Percentiles rank a stretch among this genome's conserved stretches.
phyloP scores from a whole-genome alignment of 257 asterid species.

The Ehretia macrophylla region DNA sequence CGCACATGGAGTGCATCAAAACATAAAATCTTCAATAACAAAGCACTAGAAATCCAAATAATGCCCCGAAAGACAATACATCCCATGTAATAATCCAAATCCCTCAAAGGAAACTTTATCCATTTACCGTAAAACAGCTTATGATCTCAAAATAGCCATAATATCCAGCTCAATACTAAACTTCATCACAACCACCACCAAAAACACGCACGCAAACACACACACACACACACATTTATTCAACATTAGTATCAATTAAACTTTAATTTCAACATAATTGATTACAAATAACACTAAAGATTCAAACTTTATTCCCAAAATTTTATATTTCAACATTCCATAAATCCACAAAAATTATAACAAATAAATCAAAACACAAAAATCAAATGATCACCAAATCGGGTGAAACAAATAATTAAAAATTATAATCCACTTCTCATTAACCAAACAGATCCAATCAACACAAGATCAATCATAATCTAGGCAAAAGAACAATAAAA shows the following conservation, averaged over 20 bases:
- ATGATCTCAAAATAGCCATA: not conserved
- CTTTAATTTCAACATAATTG: too few relatives aligned
- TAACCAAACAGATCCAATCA: not conserved
- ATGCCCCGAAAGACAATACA: too few relatives aligned
- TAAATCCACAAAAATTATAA: too few relatives aligned
- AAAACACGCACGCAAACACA: too few relatives aligned
- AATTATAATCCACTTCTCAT: not conserved
- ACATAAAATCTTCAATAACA: not conserved
- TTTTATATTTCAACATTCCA: not conserved
- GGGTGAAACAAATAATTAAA: too few relatives aligned
- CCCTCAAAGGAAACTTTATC: not conserved
- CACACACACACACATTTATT: not conserved
- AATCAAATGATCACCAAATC: not conserved
- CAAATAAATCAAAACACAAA: too few relatives aligned
- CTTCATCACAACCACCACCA: not conserved
- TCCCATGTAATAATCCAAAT: not conserved
- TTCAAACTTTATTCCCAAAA: not conserved
- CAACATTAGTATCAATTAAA: not conserved
- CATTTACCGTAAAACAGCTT: not conserved
- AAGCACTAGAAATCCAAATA: too few relatives aligned
- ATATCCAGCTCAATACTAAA: not conserved
- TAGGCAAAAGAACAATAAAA: not conserved
- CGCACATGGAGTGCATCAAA: not conserved
- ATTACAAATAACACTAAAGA: too few relatives aligned
- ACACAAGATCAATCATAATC: not conserved